Base-by-base conservation (phyloP, 1,139 yeast species). In the Kazachstania sp. region DNA sequence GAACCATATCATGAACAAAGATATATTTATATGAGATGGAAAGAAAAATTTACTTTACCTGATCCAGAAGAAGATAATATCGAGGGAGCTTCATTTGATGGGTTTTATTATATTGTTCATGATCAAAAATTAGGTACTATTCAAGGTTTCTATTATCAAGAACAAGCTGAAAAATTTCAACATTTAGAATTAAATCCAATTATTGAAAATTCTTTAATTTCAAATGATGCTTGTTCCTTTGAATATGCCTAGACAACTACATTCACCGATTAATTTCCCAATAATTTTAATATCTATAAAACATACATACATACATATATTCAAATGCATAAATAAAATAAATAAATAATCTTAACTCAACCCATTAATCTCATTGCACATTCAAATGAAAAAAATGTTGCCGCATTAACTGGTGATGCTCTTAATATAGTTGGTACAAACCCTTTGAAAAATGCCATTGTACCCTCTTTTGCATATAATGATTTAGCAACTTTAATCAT, bases 371-470 rank as follows among this genome's bases (percentile, higher is more conserved):
- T 78, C 83, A 86, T 83, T 2, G 95, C 84, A 45, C 84, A 68
- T 66, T 90, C 97, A 64, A 90, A 90, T 8, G 94, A 87, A 45
- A 87, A 85, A 69, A 90, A 90, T 1, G 97, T 90, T 29, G 95
- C 95, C 44, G 95, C 97, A 63, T 90, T 90, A 8, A 95, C 97
- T 1, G 97, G 97, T 7, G 66, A 59, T 8, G 67, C 67, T 50
- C 68, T 60, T 23, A 63, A 42, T 55, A 64, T 56, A 1, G 66
- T 62, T 13, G 67, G 66, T 11, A 57, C 58, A 46, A 63, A 63
- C 8, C 68, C 68, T 51, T 60, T 64, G 46, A 62, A 60, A 44
- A 63, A 64, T 1, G 61, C 63, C 9, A 47, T 37, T 2, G 56
- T 5, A 13, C 67, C 67, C 23, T 57, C 58, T 36, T 52, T 54